Conservation (phyloP, 371 early-diverging fungal genomes). For the Choanephora cucurbitarum region DNA sequence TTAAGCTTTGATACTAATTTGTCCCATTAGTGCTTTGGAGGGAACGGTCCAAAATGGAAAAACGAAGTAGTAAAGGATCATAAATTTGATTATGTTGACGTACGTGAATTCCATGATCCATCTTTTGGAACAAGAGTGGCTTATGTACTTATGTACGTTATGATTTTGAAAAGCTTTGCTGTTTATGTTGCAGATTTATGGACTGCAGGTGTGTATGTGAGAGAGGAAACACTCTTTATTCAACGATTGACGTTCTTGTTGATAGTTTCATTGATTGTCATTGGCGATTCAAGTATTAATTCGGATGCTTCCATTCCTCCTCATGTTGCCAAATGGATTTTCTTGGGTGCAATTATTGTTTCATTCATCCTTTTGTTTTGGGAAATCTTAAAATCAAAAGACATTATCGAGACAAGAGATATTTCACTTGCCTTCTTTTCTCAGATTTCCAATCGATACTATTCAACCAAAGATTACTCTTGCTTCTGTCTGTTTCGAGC, state of each 20-base stretch:
- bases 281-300: constrained; percentile 58
- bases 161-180: constrained; percentile 74
- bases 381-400: constrained; percentile 73
- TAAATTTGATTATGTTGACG: constrained; percentile 89
- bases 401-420: constrained; percentile 68
- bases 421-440: constrained; percentile 83
- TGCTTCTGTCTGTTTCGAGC: constrained; percentile 85
- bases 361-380: constrained; percentile 74
- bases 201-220: constrained; percentile 57
- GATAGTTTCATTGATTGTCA: constrained; percentile 28
- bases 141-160: constrained; percentile 70
- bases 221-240: constrained; percentile 8
- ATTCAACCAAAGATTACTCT: constrained; percentile 62
- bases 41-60: constrained; percentile 69
- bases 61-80: constrained; percentile 83
- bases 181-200: constrained; percentile 77
- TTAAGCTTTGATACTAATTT: no score
- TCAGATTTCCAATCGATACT: constrained; percentile 73
- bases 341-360: constrained; percentile 71
- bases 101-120: constrained; percentile 74
- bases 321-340: constrained; percentile 60
- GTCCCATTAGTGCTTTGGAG: constrained; percentile 16
- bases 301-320: constrained; percentile 53
- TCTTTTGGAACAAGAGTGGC: constrained; percentile 46
- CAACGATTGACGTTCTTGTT: no score